Evolutionary conservation across 306 rosid genomes (phyloP).

Genomic region (Rosa rugosa): DNA sequence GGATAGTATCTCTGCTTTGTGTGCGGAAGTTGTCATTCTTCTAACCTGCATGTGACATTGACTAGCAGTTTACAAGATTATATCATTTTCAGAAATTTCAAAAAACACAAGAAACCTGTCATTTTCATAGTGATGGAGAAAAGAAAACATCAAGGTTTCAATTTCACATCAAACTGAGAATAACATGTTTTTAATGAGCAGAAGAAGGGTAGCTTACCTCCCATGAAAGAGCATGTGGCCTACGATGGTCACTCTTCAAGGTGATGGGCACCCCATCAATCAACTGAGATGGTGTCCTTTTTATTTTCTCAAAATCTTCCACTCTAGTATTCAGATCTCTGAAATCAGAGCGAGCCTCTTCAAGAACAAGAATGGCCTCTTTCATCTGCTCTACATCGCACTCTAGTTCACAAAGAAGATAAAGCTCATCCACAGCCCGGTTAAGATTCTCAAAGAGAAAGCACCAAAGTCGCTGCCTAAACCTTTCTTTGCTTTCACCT

Average conservation of each 20-base stretch:
- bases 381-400: conserved; percentile 96
- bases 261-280: conserved; percentile 67
- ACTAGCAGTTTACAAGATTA: conserved; percentile 15
- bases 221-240: conserved; percentile 99
- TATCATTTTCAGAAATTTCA: conserved; percentile 1
- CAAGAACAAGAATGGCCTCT: conserved; percentile 96
- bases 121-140: neutral
- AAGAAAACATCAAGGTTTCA: neutral
- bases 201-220: conserved; percentile 61
- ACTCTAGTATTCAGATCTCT: conserved; percentile 78
- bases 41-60: conserved; percentile 69
- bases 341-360: conserved; percentile 95
- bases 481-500: conserved; percentile 92
- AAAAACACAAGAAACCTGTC: neutral
- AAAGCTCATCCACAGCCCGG: conserved; percentile 97
- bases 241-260: conserved; percentile 88
- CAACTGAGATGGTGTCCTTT: conserved; percentile 65
- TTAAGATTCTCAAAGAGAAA: conserved; percentile 97
- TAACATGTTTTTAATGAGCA: conserved; percentile 16
- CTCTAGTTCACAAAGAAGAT: conserved; percentile 98
- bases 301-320: conserved; percentile 87
- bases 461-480: conserved; percentile 98
- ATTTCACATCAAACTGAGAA: conserved; percentile 26
- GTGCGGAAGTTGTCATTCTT: conserved; percentile 94
- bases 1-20: conserved; percentile 94